These are phyloP conservation scores for Globisporangium yorkense DNA, from an alignment of 352 stramenopile genomes.

Conservation along the genomic window DNA sequence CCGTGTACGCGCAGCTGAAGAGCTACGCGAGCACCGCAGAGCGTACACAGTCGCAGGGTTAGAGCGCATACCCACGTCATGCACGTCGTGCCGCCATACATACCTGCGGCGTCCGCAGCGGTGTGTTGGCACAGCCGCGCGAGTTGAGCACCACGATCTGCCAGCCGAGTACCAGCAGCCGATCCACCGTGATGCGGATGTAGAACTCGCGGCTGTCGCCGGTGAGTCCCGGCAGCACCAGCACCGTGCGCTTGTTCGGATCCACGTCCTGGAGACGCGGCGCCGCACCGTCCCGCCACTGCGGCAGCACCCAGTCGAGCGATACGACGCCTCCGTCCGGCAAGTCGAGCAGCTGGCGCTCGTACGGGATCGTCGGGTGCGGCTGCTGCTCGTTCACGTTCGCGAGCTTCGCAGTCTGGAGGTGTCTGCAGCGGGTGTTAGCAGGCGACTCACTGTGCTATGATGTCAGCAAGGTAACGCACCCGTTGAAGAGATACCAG, in stretches of 20 bases:
- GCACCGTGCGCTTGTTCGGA: slow-evolving; percentile 26
- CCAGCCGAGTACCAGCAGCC: slow-evolving; percentile 24
- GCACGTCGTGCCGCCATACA: too few relatives aligned
- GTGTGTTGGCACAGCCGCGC: slow-evolving; percentile 31
- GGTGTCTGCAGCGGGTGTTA: slow-evolving; percentile 19
- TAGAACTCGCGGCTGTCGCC: slow-evolving; percentile 72
- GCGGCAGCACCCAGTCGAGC: slow-evolving; percentile 57
- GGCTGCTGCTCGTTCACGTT: slow-evolving; percentile 21
- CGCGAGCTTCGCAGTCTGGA: slow-evolving; percentile 51
- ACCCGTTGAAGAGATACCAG: slow-evolving; percentile 54
- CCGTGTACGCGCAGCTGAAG: slow-evolving; percentile 46
- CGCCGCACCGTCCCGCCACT: slow-evolving; percentile 4
- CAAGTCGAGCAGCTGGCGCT: slow-evolving; percentile 52
- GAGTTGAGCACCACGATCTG: slow-evolving; percentile 43
- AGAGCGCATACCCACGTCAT: too few relatives aligned
- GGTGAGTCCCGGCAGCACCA: slow-evolving; percentile 60
- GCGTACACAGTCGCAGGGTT: too few relatives aligned
- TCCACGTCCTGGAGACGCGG: slow-evolving; percentile 25
- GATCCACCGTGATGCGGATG: slow-evolving; percentile 45
- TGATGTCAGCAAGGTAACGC: neutral
- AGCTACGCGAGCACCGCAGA: too few relatives aligned
- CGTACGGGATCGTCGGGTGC: slow-evolving; percentile 38
- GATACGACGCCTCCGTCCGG: slow-evolving; percentile 16
- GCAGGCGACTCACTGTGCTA: too few relatives aligned
- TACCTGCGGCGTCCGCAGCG: slow-evolving; percentile 21